Conservation (phyloP, 1,284 basidiomycete species). For the Apiotrichum sp. region DNA sequence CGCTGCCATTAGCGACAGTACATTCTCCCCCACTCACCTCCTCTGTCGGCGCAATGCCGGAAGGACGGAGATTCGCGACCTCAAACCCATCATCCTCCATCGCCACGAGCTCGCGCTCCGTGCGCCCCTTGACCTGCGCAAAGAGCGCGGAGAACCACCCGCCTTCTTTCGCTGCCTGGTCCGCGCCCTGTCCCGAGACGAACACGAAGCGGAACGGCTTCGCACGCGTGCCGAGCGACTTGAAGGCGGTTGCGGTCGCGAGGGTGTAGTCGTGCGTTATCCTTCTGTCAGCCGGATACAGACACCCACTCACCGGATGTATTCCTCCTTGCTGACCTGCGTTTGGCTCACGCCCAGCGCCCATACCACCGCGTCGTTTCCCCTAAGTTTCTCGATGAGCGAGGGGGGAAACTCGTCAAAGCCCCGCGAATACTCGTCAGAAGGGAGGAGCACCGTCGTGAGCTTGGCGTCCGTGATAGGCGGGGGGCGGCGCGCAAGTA, state of each 20-base stretch:
- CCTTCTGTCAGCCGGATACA: slow-evolving; percentile 6
- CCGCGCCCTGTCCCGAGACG: slow-evolving; percentile 26
- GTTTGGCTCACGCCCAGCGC: slow-evolving; percentile 30
- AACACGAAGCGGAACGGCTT: slow-evolving; percentile 30
- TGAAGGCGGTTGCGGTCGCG: slow-evolving; percentile 17
- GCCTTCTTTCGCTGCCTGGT: slow-evolving; percentile 12
- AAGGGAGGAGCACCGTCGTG: slow-evolving; percentile 21
- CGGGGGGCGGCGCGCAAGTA: slow-evolving; percentile 25
- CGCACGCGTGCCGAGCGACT: slow-evolving; percentile 14
- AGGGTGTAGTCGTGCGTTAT: slow-evolving; percentile 32
- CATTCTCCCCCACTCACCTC: slow-evolving; percentile 16
- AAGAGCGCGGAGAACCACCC: slow-evolving; percentile 13
- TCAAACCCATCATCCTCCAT: slow-evolving; percentile 13
- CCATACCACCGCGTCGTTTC: slow-evolving; percentile 23
- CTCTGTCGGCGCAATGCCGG: slow-evolving; percentile 20
- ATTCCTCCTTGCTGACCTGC: slow-evolving; percentile 26
- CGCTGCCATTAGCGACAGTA: slow-evolving; percentile 1
- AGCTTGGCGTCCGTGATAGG: slow-evolving; percentile 17
- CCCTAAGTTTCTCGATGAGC: slow-evolving; percentile 13
- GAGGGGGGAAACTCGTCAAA: slow-evolving; percentile 20
- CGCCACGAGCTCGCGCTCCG: slow-evolving; percentile 20
- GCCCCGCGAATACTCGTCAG: slow-evolving; percentile 19
- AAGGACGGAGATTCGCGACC: slow-evolving; percentile 22
- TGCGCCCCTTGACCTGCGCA: slow-evolving; percentile 22
- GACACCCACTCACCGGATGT: slow-evolving; percentile 22